A percentile compares a stretch with the other conserved stretches of the same genome.
These are phyloP conservation scores for Saccharata proteae DNA, from an alignment of 2,329 filamentous ascomycete species.

Conservation along the genomic window DNA sequence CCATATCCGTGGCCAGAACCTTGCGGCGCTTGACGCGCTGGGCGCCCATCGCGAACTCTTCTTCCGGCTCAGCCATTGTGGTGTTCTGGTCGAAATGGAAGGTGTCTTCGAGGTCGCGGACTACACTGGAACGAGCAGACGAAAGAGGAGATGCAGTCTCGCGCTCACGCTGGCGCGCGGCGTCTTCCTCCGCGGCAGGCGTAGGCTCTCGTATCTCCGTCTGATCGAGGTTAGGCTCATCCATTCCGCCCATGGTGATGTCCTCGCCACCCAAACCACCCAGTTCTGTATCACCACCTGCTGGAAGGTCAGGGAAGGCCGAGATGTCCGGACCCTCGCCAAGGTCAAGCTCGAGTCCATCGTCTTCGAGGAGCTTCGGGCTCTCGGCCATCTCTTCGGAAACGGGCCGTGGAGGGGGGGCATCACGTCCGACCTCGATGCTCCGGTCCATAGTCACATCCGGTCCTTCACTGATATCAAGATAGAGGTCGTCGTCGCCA, in stretches of 20 bases:
- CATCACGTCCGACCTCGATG: constrained; percentile 85
- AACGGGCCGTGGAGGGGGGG: constrained; percentile 43
- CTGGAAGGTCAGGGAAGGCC: constrained; percentile 14
- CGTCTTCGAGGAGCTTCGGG: constrained; percentile 45
- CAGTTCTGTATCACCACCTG: constrained; percentile 3
- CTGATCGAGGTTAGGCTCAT: constrained; percentile 16
- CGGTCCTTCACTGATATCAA: constrained; percentile 50
- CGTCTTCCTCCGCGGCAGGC: constrained; percentile 12
- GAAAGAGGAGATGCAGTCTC: constrained; percentile 43
- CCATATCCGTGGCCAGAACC: constrained; percentile 66
- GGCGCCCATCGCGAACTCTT: constrained; percentile 45
- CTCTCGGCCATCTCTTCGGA: constrained; percentile 21
- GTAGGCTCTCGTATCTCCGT: constrained; percentile 38
- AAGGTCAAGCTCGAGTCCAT: constrained; percentile 35
- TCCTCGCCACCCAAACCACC: constrained; percentile 16
- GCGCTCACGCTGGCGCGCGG: constrained; percentile 22
- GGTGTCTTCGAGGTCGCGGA: constrained; percentile 54
- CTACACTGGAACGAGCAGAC: constrained; percentile 37
- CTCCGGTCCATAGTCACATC: constrained; percentile 37
- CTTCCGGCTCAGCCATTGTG: constrained; percentile 37
- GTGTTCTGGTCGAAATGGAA: constrained; percentile 25
- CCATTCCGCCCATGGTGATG: constrained; percentile 33
- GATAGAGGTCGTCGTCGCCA: constrained; percentile 44
- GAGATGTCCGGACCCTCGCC: constrained; percentile 20
- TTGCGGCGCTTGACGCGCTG: constrained; percentile 71